These are phyloP conservation scores for Pythium vanterpoolii DNA, from an alignment of 352 stramenopile species.

Conservation along the genomic window DNA sequence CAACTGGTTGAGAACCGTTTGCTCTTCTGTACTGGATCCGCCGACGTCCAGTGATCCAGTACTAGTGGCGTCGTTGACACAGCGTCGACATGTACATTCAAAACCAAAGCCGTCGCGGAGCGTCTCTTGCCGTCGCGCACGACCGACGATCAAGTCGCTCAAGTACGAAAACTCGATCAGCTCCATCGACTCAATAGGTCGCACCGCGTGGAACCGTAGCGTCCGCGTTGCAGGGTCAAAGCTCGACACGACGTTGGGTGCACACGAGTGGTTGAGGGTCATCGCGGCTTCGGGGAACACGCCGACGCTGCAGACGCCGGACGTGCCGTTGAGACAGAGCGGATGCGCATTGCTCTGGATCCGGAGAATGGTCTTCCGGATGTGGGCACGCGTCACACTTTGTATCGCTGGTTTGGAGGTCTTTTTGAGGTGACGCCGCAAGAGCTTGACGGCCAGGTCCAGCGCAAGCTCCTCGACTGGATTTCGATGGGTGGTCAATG, in stretches of 20 bases:
- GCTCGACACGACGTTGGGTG: constrained; percentile 49
- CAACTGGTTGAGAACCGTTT: constrained; percentile 20
- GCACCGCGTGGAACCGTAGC: constrained; percentile 47
- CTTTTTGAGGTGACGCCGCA: constrained; percentile 13
- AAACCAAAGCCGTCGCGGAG: constrained; percentile 52
- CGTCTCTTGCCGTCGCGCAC: constrained; percentile 29
- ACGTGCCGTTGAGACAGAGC: constrained; percentile 37
- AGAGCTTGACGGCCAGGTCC: constrained; percentile 1
- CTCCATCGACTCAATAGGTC: constrained; percentile 24
- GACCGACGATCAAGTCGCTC: constrained; percentile 38
- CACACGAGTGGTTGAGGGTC: constrained; percentile 67
- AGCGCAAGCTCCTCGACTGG: background rate
- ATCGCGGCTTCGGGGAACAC: constrained; percentile 71
- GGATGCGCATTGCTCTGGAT: constrained; percentile 60
- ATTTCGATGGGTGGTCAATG: background rate
- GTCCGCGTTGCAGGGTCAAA: constrained; percentile 44
- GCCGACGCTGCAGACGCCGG: constrained; percentile 36
- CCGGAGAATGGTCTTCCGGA: constrained; percentile 33
- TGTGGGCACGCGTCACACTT: constrained; percentile 20
- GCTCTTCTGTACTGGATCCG: background rate
- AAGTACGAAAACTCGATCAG: constrained; percentile 59
- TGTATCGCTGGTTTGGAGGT: background rate
- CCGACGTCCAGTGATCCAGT: background rate
- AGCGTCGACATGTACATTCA: constrained; percentile 43
- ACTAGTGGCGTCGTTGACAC: constrained; percentile 3